Base-by-base conservation (phyloP, 2,329 filamentous ascomycete genomes). In the Thelonectria blattea region DNA sequence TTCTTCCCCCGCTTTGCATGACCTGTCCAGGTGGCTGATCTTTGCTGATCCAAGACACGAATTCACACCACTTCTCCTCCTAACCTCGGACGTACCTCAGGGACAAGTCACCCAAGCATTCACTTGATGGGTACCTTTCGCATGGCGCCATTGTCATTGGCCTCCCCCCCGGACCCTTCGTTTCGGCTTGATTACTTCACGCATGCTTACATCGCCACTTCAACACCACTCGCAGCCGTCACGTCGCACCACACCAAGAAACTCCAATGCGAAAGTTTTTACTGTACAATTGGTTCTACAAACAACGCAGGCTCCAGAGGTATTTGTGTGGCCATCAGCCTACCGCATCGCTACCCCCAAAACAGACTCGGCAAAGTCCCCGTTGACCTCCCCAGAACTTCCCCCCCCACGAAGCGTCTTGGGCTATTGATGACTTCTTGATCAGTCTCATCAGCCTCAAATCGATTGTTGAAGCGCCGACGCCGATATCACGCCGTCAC, bases 201-300 rank as follows among this genome's bases (percentile, higher is more conserved):
- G 32, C 32, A 34, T 37, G 34, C 34, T 37, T 37, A 37, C 34
- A 14, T 52, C 24, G 46, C 41, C 34, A 32, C 49, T 17, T 34
- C 17, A 18, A 14, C 22, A 17, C n/a, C 42, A 32, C 42, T 27
- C 34, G 34, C 34, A 37, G 15, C 15, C 34, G 12, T 18, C 34
- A 51, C n/a, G 3, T 49, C 37, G 48, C 54, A 39, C 24, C 34
- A 32, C 42, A 34, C 10, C 18, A 32, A 20, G 5, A 9, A 43
- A 20, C 37, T 48, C 37, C 15, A 11, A 11, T 58, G 20, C 27
- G 45, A 52, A 51, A 22, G 22, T 48, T 43, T 51, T 62, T 68
- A 63, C 58, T 58, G 61, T 69, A 69, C 65, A 68, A 61, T 64
- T 67, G 61, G 39, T 62, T 50, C 61, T 63, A 67, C 65, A 62